Evolutionary conservation across 768 basidiomycete genomes (phyloP).

Genomic region (Lentinula detonsa): DNA sequence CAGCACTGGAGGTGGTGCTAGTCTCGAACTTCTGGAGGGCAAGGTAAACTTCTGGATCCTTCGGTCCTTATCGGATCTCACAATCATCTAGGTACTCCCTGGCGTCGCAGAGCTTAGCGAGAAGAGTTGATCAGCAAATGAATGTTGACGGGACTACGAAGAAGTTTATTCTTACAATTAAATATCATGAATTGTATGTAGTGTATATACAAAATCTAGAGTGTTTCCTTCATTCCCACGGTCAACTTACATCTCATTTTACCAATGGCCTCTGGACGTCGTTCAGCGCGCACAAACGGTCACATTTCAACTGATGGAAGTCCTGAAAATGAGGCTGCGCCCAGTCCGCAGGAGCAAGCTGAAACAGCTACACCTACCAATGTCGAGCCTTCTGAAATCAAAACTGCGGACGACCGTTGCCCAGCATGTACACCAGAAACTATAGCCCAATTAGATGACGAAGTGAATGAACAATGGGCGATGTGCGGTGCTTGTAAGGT

Average conservation of each 20-base stretch:
- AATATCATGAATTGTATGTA: background rate
- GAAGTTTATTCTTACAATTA: background rate
- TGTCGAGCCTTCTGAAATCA: background rate
- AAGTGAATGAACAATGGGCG: conserved; percentile 70
- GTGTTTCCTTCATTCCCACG: background rate
- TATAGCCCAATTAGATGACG: conserved; percentile 22
- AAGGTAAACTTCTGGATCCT: conserved; percentile 50
- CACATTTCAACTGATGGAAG: conserved; percentile 22
- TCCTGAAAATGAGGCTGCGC: background rate
- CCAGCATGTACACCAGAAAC: conserved; percentile 23
- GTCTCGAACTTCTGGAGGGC: conserved; percentile 94
- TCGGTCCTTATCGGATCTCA: conserved; percentile 8
- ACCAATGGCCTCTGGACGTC: conserved; percentile 41
- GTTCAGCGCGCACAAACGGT: conserved; percentile 29
- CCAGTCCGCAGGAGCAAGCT: background rate
- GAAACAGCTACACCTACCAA: background rate
- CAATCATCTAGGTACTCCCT: conserved; percentile 59
- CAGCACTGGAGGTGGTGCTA: conserved; percentile 91
- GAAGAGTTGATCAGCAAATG: conserved; percentile 38
- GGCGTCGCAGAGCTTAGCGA: conserved; percentile 90
- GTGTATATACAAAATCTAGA: background rate
- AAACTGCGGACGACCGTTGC: conserved; percentile 17
- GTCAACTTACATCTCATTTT: background rate
- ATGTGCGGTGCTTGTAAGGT: conserved; percentile 75
- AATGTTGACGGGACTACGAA: background rate